Evolutionary conservation across 2,329 filamentous ascomycete species (phyloP).

Genomic region (Sarocladium oryzae): DNA sequence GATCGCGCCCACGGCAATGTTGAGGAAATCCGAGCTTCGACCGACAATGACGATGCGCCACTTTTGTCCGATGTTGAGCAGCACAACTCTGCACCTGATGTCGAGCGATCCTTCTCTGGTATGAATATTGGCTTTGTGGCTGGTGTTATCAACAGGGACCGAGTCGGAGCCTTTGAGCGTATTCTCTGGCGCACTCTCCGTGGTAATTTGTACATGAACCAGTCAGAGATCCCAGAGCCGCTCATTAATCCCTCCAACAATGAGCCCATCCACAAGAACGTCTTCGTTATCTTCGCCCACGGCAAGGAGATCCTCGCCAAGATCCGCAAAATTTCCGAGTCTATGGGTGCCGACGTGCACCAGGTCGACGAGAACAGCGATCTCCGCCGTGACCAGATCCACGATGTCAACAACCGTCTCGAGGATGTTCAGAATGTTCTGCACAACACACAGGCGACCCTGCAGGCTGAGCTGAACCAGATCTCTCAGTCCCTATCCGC

Average conservation of each 20-base stretch:
- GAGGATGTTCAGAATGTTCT: constrained; percentile 88
- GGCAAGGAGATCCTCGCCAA: constrained; percentile 98
- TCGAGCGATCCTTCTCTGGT: constrained; percentile 81
- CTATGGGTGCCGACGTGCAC: constrained; percentile 91
- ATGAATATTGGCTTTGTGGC: constrained; percentile 99
- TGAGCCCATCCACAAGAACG: constrained; percentile 90
- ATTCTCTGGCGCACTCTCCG: constrained; percentile 96
- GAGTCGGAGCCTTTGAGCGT: constrained; percentile 91
- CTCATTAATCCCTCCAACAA: constrained; percentile 90
- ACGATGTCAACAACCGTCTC: constrained; percentile 91
- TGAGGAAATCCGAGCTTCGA: constrained; percentile 89
- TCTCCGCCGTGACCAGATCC: constrained; percentile 88
- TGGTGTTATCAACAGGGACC: constrained; percentile 87
- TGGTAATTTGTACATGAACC: constrained; percentile 99
- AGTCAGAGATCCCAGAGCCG: constrained; percentile 92
- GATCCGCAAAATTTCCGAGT: constrained; percentile 98
- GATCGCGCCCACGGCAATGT: constrained; percentile 93
- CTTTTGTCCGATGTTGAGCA: constrained; percentile 90
- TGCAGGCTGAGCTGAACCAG: constrained; percentile 87
- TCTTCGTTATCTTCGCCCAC: constrained; percentile 98
- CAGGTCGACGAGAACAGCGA: constrained; percentile 97
- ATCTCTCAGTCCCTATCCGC: constrained; percentile 88
- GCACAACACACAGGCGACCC: constrained; percentile 87
- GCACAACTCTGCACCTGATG: constrained; percentile 59
- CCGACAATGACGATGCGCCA: constrained; percentile 86